Evolutionary conservation across 306 rosid species (phyloP).

Genomic region (Cicer arietinum): DNA sequence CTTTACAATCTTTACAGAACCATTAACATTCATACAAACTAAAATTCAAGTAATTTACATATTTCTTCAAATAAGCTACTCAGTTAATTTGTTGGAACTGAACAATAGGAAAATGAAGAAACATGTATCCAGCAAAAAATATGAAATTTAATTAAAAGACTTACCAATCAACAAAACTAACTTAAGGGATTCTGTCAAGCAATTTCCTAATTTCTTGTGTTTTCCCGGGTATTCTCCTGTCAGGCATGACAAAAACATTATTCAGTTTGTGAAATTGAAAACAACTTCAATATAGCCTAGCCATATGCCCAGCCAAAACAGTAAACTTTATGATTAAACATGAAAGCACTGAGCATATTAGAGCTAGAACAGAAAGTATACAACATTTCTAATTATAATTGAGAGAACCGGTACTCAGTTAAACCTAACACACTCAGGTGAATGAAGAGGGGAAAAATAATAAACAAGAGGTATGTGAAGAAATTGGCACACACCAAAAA

Average conservation of each 20-base stretch:
- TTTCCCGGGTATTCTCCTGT: conserved; percentile 75
- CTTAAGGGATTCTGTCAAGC: conserved; percentile 83
- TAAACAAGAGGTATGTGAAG: conserved; percentile 3
- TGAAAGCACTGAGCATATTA: conserved; percentile 6
- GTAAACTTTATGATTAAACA: conserved; percentile 25
- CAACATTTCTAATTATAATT: not conserved
- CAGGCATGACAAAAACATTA: conserved; percentile 39
- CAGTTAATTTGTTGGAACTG: conserved; percentile 33
- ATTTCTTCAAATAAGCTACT: conserved; percentile 23
- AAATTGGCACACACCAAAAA: conserved; percentile 19
- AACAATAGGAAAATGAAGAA: conserved; percentile 26
- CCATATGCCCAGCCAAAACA: conserved; percentile 8
- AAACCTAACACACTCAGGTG: conserved; percentile 14
- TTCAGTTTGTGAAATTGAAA: conserved; percentile 28
- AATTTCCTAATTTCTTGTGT: conserved; percentile 64
- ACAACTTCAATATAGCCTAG: not conserved
- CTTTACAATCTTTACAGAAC: conserved; percentile 16
- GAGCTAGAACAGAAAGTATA: not conserved
- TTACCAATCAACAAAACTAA: conserved; percentile 88
- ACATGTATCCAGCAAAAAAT: conserved; percentile 24
- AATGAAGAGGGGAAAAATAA: conserved; percentile 12
- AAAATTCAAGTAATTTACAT: conserved; percentile 16
- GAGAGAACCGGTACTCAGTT: conserved; percentile 19
- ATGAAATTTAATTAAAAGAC: conserved; percentile 38
- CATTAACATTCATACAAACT: conserved; percentile 11